Base-by-base conservation (phyloP, 805 yeast species). In the Candida morakotiae region DNA sequence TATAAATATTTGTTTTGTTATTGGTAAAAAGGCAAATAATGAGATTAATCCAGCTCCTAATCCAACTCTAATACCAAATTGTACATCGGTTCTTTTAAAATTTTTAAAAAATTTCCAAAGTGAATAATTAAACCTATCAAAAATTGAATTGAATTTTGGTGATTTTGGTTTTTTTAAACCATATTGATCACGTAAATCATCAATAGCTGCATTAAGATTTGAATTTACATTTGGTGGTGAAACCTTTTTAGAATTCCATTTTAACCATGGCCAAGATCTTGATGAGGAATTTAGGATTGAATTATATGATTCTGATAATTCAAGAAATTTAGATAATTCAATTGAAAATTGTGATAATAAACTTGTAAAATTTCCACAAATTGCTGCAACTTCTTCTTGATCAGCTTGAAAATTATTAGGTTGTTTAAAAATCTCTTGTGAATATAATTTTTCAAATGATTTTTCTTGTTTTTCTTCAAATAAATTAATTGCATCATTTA, bases 311-410 rank as follows among this genome's bases (percentile, higher is more conserved):
- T 64, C 66, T 24, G 79, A 52, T 7, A 66, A 44, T 9, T 60
- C 60, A 26, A 83, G 55, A 42, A 79, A 76, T 2, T 56, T 60
- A 15, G 58, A 51, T 34, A 85, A 56, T 43, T 83, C 88, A 24
- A 64, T 64, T 1, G 87, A 78, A 46, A 77, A 79, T 38, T 82
- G 77, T 2, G 77, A 73, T 26, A 87, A 53, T 17, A 83, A 67
- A 24, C 79, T 74, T 1, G 89, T 71, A 51, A 85, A 85, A 53
- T 85, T 83, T 1, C 89, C 91, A 62, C 93, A 84, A 31, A 85
- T 75, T 0, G 95, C 94, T 1, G 89, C 84, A 3, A 85, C 83
- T 46, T 83, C 88, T 58, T 85, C 94, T 47, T 81, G 83, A 42
- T 79, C 82, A 1, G 81, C 69, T 42, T 69, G 73, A 28, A 68